Conservation (phyloP, 306 rosid genomes). For the Ziziphus jujuba region DNA sequence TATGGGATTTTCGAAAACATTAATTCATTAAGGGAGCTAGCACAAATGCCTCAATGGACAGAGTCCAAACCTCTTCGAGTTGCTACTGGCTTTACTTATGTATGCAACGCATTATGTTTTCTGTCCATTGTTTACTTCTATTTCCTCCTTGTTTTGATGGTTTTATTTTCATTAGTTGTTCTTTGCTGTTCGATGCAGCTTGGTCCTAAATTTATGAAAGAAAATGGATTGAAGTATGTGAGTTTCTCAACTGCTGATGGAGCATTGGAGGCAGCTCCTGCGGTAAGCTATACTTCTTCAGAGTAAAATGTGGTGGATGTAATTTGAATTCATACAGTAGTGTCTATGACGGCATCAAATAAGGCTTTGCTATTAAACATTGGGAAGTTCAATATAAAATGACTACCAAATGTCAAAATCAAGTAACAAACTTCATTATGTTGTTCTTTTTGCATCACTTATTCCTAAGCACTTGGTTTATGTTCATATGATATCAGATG, state of each 20-base stretch:
- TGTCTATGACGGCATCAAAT: too few species aligned
- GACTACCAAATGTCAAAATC: too few species aligned
- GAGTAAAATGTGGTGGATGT: neutral
- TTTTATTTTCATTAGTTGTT: constrained; percentile 19
- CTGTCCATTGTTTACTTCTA: constrained; percentile 1
- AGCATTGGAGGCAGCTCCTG: constrained; percentile 98
- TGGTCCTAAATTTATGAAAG: constrained; percentile 87
- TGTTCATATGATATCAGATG: neutral
- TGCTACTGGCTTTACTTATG: constrained; percentile 92
- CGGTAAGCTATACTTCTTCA: constrained; percentile 48
- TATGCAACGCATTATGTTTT: constrained; percentile 29
- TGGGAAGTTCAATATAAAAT: too few species aligned
- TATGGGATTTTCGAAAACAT: constrained; percentile 87
- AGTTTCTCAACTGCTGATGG: constrained; percentile 92
- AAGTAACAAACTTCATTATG: too few species aligned
- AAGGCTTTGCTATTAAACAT: too few species aligned
- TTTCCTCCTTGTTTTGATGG: constrained; percentile 3
- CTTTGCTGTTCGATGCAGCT: constrained; percentile 45
- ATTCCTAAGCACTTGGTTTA: too few species aligned
- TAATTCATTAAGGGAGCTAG: constrained; percentile 71
- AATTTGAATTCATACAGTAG: neutral
- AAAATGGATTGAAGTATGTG: constrained; percentile 76
- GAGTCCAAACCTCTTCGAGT: constrained; percentile 76
- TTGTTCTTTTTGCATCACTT: too few species aligned
- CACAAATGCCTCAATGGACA: constrained; percentile 91